Base-by-base conservation (phyloP, 305 asterid species). In the Withania somnifera region DNA sequence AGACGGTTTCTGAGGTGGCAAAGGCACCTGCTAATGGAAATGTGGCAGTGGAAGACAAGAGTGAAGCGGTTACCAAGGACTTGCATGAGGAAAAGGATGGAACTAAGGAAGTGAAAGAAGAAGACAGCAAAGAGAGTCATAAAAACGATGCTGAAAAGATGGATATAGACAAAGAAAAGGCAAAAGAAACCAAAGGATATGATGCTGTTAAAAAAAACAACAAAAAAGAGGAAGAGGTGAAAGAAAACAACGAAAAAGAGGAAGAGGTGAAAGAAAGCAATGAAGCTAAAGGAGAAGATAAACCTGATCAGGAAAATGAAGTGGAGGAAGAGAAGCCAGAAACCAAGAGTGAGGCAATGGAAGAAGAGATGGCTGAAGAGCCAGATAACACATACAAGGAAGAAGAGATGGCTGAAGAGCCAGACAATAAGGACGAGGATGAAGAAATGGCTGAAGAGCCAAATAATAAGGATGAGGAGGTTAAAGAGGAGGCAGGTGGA, bases 1-100 rank as follows among this genome's bases (percentile, higher is more conserved):
- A 86, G 53, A 80, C 66, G 6, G 90, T 83, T 63, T 52, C 91
- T 50, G 93, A 87, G 83, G 87, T 82, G 82, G 78, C 82, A 1
- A 91, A 86, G 86, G 83, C 90, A 5, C 82, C 86, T 75, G 86
- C 85, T 47, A 88, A 91, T 85, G 97, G 89, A 24, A 87, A 83
- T 26, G 84, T 82, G 30, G 84, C 69, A 10, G 83, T 17, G 30
- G 89, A 86, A 54, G 90, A 83, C 63, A 83, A 83, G 85, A 52
- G 83, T 24, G 93, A 84, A 52, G 79, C 69, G 34, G 68, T 38
- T 38, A 20, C 52, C 19, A 89, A 86, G 86, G 81, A 85, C 83
- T 84, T 71, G 66, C 86, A 24, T 13, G 86, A 80, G 63, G 86
- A 53, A 42, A 82, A 84, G 26, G 87, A 83, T 82, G 86, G 80